phyloP scores from a whole-genome alignment of 306 rosid genomes.

The Malus asiatica region DNA sequence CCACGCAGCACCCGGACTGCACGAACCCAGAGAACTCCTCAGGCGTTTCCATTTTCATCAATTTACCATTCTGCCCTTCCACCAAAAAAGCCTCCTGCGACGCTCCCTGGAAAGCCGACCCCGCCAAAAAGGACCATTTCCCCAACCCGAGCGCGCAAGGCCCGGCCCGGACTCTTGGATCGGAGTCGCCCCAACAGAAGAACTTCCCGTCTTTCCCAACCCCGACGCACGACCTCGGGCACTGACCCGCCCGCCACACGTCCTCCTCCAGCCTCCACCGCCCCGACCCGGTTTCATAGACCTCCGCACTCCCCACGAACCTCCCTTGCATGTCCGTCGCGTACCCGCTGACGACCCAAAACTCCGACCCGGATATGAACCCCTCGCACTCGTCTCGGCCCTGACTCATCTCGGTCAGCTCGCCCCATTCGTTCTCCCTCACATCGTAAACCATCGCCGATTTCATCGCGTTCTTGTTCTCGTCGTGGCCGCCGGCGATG shows the following conservation, averaged over 20 bases:
- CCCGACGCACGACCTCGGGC: constrained; percentile 39
- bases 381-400: constrained; percentile 61
- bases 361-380: constrained; percentile 28
- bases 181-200: constrained; percentile 24
- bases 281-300: constrained; percentile 26
- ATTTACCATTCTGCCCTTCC: constrained; percentile 33
- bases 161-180: constrained; percentile 10
- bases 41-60: constrained; percentile 12
- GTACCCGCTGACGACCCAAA: constrained; percentile 55
- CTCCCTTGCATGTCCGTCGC: constrained; percentile 39
- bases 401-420: constrained; percentile 30
- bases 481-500: constrained; percentile 57
- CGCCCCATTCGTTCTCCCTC: constrained; percentile 33
- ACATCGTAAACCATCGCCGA: constrained; percentile 39
- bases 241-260: constrained; percentile 27
- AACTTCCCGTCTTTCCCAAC: constrained; percentile 29
- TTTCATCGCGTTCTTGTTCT: constrained; percentile 38
- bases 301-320: constrained; percentile 34
- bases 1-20: constrained; percentile 43
- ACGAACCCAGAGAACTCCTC: constrained; percentile 31
- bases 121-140: constrained; percentile 20
- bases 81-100: constrained; percentile 17
- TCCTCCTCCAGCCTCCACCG: constrained; percentile 37
- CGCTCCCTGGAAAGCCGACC: constrained; percentile 44
- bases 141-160: constrained; percentile 22